Percentiles rank a stretch among this genome's conserved stretches.
These are phyloP conservation scores for Penicillium capsulatum DNA, from an alignment of 2,329 filamentous ascomycete genomes.

Conservation along the genomic window DNA sequence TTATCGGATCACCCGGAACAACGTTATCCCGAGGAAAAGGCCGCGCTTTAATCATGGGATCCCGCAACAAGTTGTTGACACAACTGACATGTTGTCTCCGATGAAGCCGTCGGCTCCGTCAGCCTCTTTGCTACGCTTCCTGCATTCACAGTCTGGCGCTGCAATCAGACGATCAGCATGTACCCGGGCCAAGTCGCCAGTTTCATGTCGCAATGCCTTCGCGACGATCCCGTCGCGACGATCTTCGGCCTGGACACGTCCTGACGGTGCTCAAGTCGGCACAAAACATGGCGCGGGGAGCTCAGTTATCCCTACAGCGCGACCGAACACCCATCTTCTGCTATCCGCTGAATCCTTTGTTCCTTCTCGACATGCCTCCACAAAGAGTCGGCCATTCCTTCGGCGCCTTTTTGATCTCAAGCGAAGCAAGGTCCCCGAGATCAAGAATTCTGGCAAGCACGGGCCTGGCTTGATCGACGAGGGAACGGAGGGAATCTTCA, in stretches of 20 bases:
- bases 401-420: slow-evolving; percentile 37
- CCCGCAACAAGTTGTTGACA: slow-evolving; percentile 8
- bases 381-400: slow-evolving; percentile 33
- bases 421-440: slow-evolving; percentile 32
- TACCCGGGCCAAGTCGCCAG: slow-evolving; percentile 14
- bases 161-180: slow-evolving; percentile 36
- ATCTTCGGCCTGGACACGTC: slow-evolving; percentile 22
- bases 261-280: slow-evolving; percentile 17
- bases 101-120: slow-evolving; percentile 48
- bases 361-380: slow-evolving; percentile 29
- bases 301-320: slow-evolving; percentile 19
- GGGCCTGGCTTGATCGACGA: slow-evolving; percentile 58
- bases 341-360: slow-evolving; percentile 6
- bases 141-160: slow-evolving; percentile 66
- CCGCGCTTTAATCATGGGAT: slow-evolving; percentile 13
- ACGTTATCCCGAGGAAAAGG: slow-evolving; percentile 23
- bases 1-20: no score
- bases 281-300: slow-evolving; percentile 31
- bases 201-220: slow-evolving; percentile 13
- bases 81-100: slow-evolving; percentile 38
- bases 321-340: slow-evolving; percentile 6
- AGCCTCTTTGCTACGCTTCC: slow-evolving; percentile 62
- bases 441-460: slow-evolving; percentile 52
- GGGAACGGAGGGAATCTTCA: slow-evolving; percentile 58
- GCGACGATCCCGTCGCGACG: slow-evolving; percentile 17